Evolutionary conservation across 352 stramenopile species (phyloP), one percentile per base, ranked within the genome.

Genomic region (Pythium insidiosum): DNA sequence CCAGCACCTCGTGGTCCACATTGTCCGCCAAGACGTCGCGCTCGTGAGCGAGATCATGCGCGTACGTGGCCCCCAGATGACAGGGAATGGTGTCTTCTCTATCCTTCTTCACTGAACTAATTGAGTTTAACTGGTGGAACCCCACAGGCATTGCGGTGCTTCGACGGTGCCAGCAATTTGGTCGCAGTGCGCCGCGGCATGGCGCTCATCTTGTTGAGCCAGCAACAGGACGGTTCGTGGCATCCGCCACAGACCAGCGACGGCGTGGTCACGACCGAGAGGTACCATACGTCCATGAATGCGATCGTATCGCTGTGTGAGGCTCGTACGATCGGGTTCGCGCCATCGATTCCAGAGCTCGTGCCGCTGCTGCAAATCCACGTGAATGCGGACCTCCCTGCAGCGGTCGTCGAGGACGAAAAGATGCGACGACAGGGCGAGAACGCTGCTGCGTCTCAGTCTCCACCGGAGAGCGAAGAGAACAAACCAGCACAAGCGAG

Each of bases 1-100:
- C 5, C 73, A 94, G 50, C 79, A 95, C 43, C 61, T 95, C 31
- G 66, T 86, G 18, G 66, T 78, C 43, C 72, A 88, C 12, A 59
- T 95, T 36, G 63, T 77, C 16, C 80, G 78, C 16, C 76, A 91
- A 49, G 79, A 95, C 50, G 49, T 78, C 3, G 46, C 72, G n/a
- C 53, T 88, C 19, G 51, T 95, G 2, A 64, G 65, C 19, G 81
- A 90, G 43, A 83, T 74, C 7, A 51, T 90, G 23, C 59, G 76
- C 50, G 81, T 93, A 68, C 15, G 47, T 13, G 9, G 28, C 28
- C n/a, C n/a, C n/a, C n/a, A n/a, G n/a, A n/a, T n/a, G n/a, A n/a
- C n/a, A n/a, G n/a, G n/a, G n/a, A n/a, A n/a, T n/a, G n/a, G n/a
- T n/a, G n/a, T 36, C n/a, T 36, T 28, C 38, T 20, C 19, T 1